phyloP scores from a whole-genome alignment of 2,329 filamentous ascomycete genomes.

The Xylariaceae sp. region DNA sequence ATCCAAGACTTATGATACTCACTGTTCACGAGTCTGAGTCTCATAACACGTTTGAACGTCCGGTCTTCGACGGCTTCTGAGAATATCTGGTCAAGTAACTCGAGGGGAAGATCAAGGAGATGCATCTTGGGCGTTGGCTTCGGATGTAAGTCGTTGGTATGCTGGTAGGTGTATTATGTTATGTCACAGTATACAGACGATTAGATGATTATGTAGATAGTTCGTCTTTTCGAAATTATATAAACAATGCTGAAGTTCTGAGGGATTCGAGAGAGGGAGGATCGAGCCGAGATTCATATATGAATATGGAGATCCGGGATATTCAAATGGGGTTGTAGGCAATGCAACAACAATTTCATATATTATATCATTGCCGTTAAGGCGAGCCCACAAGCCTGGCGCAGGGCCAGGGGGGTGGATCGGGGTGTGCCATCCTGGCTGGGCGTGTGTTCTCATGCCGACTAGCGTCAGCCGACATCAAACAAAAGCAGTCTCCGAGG shows the following conservation, averaged over 20 bases:
- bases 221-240: conserved; percentile 6
- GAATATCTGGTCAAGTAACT: conserved; percentile 21
- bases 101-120: conserved; percentile 19
- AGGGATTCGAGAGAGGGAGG: neutral
- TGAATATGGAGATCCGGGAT: too few species aligned
- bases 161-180: neutral
- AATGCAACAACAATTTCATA: too few species aligned
- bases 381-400: too few species aligned
- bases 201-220: neutral
- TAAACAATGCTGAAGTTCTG: neutral
- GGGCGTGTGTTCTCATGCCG: neutral
- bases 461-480: neutral
- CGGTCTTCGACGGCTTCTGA: conserved; percentile 18
- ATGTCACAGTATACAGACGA: conserved; percentile 1
- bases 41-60: conserved; percentile 21
- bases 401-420: too few species aligned
- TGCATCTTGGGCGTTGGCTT: conserved; percentile 4
- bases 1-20: conserved; percentile 1
- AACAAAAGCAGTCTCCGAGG: neutral
- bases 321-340: too few species aligned
- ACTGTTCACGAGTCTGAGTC: conserved; percentile 19
- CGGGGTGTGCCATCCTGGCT: too few species aligned
- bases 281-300: too few species aligned
- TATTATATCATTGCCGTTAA: too few species aligned
- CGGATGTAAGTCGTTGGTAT: neutral